Base-by-base conservation (phyloP, 192 early-diverging fungal genomes). In the Podochytrium sp. region DNA sequence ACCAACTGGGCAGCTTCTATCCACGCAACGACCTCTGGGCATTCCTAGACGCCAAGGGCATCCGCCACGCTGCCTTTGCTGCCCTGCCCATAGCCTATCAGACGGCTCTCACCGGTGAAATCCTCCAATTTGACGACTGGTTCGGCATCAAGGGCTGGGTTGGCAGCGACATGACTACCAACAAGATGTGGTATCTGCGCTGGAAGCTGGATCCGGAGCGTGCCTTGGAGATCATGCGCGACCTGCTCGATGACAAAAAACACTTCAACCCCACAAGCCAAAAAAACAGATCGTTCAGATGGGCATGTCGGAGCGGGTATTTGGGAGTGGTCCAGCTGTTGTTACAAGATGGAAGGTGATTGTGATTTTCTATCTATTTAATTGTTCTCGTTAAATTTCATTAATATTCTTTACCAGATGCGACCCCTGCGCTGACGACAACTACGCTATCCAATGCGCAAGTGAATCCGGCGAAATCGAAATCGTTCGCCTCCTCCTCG, bases 371-470 rank as follows among this genome's bases (percentile, higher is more conserved):
- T n/a, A n/a, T n/a, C n/a, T n/a, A n/a, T n/a, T n/a, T n/a, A n/a
- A n/a, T n/a, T n/a, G n/a, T n/a, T n/a, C n/a, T n/a, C n/a, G n/a
- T n/a, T n/a, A n/a, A n/a, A n/a, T n/a, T n/a, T n/a, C n/a, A n/a
- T n/a, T n/a, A n/a, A n/a, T n/a, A n/a, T n/a, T n/a, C n/a, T n/a
- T n/a, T n/a, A n/a, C n/a, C n/a, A n/a, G 64, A 37, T 12, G 12
- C 20, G 40, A 72, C 34, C 70, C 70, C 14, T 27, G n/a, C 56
- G 49, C 23, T 40, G 58, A 72, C 40, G 58, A 72, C 70, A 72
- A 72, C 30, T 72, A 72, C 56, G 66, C 66, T 12, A 34, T 51
- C 20, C 66, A 55, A 69, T 69, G 47, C 33, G 66, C 66, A 4
- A 32, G 20, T 14, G 47, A 51, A 69, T 5, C 6, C 5, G 66